These are phyloP conservation scores for Aureobasidium subglaciale DNA, from an alignment of 2,329 filamentous ascomycete species.

Conservation along the genomic window DNA sequence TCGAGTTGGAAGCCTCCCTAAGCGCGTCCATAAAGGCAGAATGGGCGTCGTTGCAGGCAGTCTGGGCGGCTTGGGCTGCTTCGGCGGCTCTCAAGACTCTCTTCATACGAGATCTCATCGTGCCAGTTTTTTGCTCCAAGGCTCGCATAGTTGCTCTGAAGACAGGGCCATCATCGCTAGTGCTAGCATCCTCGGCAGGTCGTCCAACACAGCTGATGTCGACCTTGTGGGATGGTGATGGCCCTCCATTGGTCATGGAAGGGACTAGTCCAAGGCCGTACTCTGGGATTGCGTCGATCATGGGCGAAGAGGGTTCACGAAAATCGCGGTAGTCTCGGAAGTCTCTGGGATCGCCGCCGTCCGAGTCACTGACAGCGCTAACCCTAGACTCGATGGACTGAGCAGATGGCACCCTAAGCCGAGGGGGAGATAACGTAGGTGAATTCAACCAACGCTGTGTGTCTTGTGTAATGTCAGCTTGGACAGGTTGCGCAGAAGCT, in stretches of 20 bases:
- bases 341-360: constrained; percentile 38
- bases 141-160: constrained; percentile 97
- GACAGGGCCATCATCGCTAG: constrained; percentile 84
- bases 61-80: constrained; percentile 71
- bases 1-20: constrained; percentile 79
- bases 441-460: constrained; percentile 40
- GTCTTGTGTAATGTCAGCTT: constrained; percentile 24
- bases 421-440: constrained; percentile 60
- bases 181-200: constrained; percentile 75
- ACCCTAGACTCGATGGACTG: constrained; percentile 79
- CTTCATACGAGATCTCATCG: constrained; percentile 91
- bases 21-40: constrained; percentile 76
- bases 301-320: constrained; percentile 40
- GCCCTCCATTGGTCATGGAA: constrained; percentile 28
- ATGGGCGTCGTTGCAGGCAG: constrained; percentile 79
- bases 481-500: neutral
- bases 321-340: constrained; percentile 33
- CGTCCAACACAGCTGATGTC: constrained; percentile 66
- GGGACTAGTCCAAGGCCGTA: constrained; percentile 38
- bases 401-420: constrained; percentile 74
- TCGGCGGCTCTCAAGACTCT: constrained; percentile 94
- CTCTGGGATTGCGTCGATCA: constrained; percentile 42
- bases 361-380: constrained; percentile 52
- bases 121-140: constrained; percentile 90
- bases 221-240: constrained; percentile 56